These are phyloP conservation scores for Coprinopsis marcescibilis DNA, from an alignment of 768 basidiomycete species.

Conservation along the genomic window DNA sequence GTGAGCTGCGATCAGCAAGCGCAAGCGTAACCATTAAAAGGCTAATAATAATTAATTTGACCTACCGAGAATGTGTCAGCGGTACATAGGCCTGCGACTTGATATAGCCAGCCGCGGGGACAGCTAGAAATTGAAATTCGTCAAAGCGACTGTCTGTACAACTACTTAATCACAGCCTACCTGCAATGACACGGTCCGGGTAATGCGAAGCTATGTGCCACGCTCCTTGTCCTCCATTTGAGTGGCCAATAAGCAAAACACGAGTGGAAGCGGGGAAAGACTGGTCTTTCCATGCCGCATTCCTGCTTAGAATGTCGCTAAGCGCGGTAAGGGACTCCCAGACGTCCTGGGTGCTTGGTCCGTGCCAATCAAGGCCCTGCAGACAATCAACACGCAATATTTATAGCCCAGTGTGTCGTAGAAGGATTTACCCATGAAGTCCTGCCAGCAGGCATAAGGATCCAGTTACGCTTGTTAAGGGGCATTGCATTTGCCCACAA, in stretches of 20 bases:
- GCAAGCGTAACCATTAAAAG: background rate
- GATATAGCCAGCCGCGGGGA: conserved; percentile 78
- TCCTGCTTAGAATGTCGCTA: conserved; percentile 33
- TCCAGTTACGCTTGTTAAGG: conserved; percentile 59
- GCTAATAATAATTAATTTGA: background rate
- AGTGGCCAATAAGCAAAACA: conserved; percentile 80
- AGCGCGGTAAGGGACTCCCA: conserved; percentile 61
- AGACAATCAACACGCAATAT: background rate
- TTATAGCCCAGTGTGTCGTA: background rate
- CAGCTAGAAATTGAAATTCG: conserved; percentile 31
- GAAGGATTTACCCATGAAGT: conserved; percentile 66
- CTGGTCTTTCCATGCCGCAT: conserved; percentile 36
- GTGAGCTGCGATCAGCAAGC: background rate
- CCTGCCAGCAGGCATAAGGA: conserved; percentile 74
- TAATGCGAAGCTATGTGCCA: conserved; percentile 76
- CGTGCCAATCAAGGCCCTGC: conserved; percentile 92
- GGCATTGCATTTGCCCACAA: conserved; percentile 67
- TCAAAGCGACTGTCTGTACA: background rate
- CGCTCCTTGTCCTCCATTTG: conserved; percentile 88
- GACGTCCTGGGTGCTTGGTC: conserved; percentile 67
- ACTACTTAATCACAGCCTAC: conserved; percentile 25
- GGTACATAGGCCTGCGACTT: conserved; percentile 87
- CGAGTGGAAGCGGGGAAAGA: conserved; percentile 30
- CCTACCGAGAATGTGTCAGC: conserved; percentile 55
- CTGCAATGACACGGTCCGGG: conserved; percentile 68